Base-by-base conservation (phyloP, 2,329 filamentous ascomycete genomes). In the Aspergillus amoenus region DNA sequence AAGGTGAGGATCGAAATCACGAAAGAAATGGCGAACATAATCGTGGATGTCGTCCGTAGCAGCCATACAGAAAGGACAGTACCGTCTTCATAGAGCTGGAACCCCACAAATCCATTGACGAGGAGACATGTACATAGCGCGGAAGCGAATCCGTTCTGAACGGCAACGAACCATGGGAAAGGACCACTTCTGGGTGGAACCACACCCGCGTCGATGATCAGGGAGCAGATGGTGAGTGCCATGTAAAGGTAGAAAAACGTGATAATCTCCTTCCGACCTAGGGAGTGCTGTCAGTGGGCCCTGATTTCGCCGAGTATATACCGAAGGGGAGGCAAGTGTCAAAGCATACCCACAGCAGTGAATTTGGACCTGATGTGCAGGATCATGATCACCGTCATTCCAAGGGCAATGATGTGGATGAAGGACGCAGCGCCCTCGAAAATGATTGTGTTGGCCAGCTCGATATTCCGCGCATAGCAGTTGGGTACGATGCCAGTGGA, bases 231-330 rank as follows among this genome's bases (percentile, higher is more conserved):
- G 24, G 92, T 96, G 51, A 97, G 84, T 39, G 93, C 81, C 82
- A 96, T 89, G 80, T 96, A 99, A 63, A 96, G 82, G 80, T 97
- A 97, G 82, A 99, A 99, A 82, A 99, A 97, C 48, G 89, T 90
- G 50, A 91, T 89, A 69, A 88, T 88, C 68, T 88, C 85, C 74
- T 87, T 88, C 64, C 85, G 84, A 61, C 85, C 85, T 87, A 61
- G 21, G 15, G 18, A 22, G 44, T 22, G 27, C 56, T 13, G 45
- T 52, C 47, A 56, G 52, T 44, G 45, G 24, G 13, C 18, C 40
- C 8, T 30, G 17, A 8, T 6, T 41, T 48, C 21, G 17, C 12
- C 3, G 32, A 2, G 17, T 27, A 32, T 8, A 9, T 17, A 8
- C 17, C 7, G 17, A 11, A 15, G 34, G 13, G 15, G 21, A 37